A percentile compares a stretch with the other conserved stretches of the same genome.
Evolutionary conservation across 371 early-diverging fungal genomes (phyloP).

Genomic region (Rhizopus sp.): DNA sequence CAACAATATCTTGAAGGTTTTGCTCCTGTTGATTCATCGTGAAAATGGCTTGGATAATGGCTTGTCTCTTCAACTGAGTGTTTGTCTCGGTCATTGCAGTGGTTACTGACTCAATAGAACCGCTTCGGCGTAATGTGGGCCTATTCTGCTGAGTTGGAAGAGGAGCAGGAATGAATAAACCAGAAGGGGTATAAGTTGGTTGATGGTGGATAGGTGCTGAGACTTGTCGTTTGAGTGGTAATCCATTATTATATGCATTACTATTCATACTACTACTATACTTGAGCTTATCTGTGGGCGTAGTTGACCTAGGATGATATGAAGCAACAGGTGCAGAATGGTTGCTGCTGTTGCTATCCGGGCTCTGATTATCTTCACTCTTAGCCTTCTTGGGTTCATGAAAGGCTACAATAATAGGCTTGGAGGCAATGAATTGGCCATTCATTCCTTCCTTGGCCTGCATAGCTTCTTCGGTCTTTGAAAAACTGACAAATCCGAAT

Average conservation of each 20-base stretch:
- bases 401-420: slow-evolving; percentile 46
- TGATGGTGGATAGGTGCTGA: neutral
- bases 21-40: slow-evolving; percentile 14
- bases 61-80: slow-evolving; percentile 24
- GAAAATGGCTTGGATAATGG: slow-evolving; percentile 16
- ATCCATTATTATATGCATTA: no score
- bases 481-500: slow-evolving; percentile 53
- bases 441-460: slow-evolving; percentile 44
- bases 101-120: slow-evolving; percentile 39
- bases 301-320: no score
- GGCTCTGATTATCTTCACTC: no score
- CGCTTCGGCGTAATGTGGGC: slow-evolving; percentile 35
- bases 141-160: neutral
- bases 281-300: no score
- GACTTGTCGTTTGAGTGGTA: neutral
- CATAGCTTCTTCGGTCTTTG: slow-evolving; percentile 42
- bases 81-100: slow-evolving; percentile 37
- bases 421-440: slow-evolving; percentile 31
- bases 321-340: neutral
- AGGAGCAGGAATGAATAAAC: slow-evolving; percentile 1
- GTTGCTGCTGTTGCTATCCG: no score
- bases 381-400: slow-evolving; percentile 48
- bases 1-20: slow-evolving; percentile 43
- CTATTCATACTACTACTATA: no score
- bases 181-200: slow-evolving; percentile 24